These are phyloP conservation scores for Suhomyces ambrosiae DNA, from an alignment of 1,139 yeast species.

Conservation along the genomic window DNA sequence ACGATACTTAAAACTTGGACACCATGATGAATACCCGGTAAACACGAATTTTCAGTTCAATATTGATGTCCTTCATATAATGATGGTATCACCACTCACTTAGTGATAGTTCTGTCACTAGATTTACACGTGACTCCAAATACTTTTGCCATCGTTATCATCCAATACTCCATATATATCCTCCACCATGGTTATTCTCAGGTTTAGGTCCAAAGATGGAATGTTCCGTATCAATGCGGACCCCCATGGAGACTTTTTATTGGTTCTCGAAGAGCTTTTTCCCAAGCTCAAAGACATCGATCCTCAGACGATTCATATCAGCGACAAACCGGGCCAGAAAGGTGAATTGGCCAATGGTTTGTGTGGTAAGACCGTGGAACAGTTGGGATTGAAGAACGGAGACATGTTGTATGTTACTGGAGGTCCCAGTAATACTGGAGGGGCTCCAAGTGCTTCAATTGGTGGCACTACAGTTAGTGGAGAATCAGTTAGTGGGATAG, in stretches of 20 bases:
- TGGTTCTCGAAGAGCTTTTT: constrained; percentile 48
- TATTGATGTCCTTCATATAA: too few species aligned
- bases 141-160: constrained; percentile 7
- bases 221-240: constrained; percentile 68
- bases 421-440: constrained; percentile 4
- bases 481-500: constrained; percentile 31
- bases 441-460: constrained; percentile 3
- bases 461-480: constrained; percentile 7
- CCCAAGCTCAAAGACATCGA: constrained; percentile 36
- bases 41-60: too few species aligned
- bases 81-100: too few species aligned
- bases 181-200: constrained; percentile 33
- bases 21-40: too few species aligned
- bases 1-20: too few species aligned
- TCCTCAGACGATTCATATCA: constrained; percentile 38
- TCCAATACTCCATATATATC: not conserved
- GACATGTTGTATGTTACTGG: constrained; percentile 65
- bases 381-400: constrained; percentile 74
- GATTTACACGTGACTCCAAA: not conserved
- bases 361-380: constrained; percentile 47
- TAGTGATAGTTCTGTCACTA: too few species aligned
- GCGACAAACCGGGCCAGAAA: constrained; percentile 49
- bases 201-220: constrained; percentile 86
- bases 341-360: constrained; percentile 50
- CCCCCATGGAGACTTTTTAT: constrained; percentile 47